Evolutionary conservation across 179 eudicot genomes (phyloP).

Genomic region (Patellifolia procumbens): DNA sequence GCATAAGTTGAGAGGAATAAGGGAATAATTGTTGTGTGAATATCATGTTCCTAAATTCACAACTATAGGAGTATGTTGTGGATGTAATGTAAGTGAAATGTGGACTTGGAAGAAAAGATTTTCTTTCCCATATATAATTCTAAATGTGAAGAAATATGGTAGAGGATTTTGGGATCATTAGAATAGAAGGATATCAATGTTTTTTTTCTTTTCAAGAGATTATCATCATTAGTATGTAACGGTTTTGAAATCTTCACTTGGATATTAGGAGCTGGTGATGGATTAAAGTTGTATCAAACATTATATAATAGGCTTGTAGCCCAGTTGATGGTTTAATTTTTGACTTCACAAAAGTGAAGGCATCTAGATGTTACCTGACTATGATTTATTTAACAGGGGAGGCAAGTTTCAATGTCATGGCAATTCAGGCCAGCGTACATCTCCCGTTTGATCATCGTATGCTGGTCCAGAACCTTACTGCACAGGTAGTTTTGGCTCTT

Average conservation of each 20-base stretch:
- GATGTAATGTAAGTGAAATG: not conserved
- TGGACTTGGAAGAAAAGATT: not conserved
- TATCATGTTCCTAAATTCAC: no score
- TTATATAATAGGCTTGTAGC: not conserved
- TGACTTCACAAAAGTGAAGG: not conserved
- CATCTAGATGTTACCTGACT: not conserved
- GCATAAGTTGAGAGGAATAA: not conserved
- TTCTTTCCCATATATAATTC: not conserved
- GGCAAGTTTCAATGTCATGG: conserved; percentile 60
- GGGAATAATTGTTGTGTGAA: not conserved
- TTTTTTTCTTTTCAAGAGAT: not conserved
- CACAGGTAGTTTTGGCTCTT: conserved; percentile 50
- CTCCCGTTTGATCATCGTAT: conserved; percentile 71
- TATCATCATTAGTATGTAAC: not conserved
- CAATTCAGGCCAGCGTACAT: conserved; percentile 77
- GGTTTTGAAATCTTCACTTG: not conserved
- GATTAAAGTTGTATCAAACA: not conserved
- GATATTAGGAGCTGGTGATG: not conserved
- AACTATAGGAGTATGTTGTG: not conserved
- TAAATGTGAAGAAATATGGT: not conserved
- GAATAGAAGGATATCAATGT: not conserved
- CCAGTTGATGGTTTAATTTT: not conserved
- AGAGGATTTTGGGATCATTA: not conserved
- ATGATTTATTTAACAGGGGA: conserved; percentile 48
- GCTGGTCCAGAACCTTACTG: conserved; percentile 81